Percentiles rank a stretch among this genome's conserved stretches.
Evolutionary conservation across 2,329 filamentous ascomycete species (phyloP).

Genomic region (Epichloe sibirici): DNA sequence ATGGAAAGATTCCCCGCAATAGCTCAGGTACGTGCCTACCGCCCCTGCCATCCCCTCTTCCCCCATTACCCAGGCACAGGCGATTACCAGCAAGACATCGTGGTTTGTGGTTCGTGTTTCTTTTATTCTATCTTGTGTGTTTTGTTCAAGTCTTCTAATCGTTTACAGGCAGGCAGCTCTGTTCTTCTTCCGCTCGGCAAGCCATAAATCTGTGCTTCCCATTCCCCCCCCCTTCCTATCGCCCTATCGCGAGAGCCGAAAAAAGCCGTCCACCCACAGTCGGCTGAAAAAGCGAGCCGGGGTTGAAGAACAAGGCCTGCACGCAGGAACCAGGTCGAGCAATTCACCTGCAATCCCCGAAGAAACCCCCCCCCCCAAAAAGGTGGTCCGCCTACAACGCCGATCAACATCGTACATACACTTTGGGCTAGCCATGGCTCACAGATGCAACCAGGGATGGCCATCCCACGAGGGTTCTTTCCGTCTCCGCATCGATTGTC

Average conservation of each 20-base stretch:
- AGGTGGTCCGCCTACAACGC: neutral
- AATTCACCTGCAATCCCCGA: neutral
- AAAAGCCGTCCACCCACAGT: neutral
- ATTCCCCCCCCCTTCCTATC: too few relatives aligned
- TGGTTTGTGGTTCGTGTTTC: too few relatives aligned
- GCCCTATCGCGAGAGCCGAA: neutral
- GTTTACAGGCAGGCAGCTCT: neutral
- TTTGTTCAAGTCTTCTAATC: too few relatives aligned
- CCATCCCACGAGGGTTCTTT: neutral
- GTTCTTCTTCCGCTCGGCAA: neutral
- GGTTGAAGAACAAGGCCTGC: neutral
- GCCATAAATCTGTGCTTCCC: neutral
- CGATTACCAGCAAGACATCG: neutral
- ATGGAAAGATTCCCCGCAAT: neutral
- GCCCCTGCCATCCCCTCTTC: too few relatives aligned
- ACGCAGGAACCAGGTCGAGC: neutral
- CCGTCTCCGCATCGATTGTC: neutral
- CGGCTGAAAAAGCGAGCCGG: neutral
- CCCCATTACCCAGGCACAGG: neutral
- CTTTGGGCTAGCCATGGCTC: neutral
- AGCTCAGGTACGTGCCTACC: neutral
- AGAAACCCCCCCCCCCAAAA: neutral
- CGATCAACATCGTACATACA: too few relatives aligned
- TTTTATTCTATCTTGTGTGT: too few relatives aligned
- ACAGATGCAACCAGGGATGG: slow-evolving; percentile 1